These are phyloP conservation scores for Lophium mytilinum DNA, from an alignment of 495 filamentous ascomycete species.

Conservation along the genomic window DNA sequence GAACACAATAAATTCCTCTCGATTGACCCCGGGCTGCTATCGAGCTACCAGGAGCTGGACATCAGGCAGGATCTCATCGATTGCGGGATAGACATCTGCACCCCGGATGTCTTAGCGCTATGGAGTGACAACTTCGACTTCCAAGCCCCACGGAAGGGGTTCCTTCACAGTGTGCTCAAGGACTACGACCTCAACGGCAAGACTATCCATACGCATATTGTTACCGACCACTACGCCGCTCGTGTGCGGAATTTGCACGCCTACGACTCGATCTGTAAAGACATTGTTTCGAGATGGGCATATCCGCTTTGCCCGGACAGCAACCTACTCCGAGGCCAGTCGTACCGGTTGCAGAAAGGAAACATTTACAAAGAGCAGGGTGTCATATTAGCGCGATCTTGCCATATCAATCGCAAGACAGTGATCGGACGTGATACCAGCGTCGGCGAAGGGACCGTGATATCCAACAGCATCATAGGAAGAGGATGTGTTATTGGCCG, in stretches of 20 bases:
- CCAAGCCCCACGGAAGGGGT: conserved; percentile 77
- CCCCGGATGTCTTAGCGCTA: conserved; percentile 83
- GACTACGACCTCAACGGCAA: conserved; percentile 96
- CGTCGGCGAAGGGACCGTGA: conserved; percentile 60
- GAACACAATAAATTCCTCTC: conserved; percentile 36
- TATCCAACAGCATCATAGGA: conserved; percentile 71
- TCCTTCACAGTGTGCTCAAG: conserved; percentile 84
- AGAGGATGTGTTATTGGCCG: conserved; percentile 76
- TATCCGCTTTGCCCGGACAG: conserved; percentile 89
- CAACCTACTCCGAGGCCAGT: conserved; percentile 69
- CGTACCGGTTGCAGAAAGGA: conserved; percentile 58
- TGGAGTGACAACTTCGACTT: conserved; percentile 99
- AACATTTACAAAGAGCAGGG: conserved; percentile 63
- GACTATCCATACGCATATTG: conserved; percentile 84
- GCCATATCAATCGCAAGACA: conserved; percentile 53
- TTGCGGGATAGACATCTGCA: conserved; percentile 95
- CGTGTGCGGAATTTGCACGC: conserved; percentile 76
- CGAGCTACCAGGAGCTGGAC: conserved; percentile 58
- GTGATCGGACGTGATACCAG: conserved; percentile 70
- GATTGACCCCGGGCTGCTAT: conserved; percentile 66
- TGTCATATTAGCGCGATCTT: conserved; percentile 63
- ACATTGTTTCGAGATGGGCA: conserved; percentile 82
- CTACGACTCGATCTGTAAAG: conserved; percentile 84
- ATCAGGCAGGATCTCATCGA: conserved; percentile 85
- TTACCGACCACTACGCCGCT: conserved; percentile 68